A percentile compares a stretch with the other conserved stretches of the same genome.
phyloP scores from a whole-genome alignment of 257 asterid genomes.

The Handroanthus guayacan region DNA sequence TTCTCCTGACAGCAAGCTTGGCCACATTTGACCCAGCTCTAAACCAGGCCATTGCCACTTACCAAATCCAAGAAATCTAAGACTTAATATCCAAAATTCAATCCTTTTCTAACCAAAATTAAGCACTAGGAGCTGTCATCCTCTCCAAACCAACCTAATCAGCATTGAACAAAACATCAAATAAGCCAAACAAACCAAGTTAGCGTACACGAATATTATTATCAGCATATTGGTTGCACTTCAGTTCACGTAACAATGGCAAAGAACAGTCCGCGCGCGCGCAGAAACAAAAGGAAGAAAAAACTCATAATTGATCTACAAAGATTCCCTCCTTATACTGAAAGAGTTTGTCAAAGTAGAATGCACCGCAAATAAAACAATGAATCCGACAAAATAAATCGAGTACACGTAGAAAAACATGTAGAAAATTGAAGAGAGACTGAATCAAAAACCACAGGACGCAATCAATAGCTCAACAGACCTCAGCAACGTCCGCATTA shows the following conservation, averaged over 20 bases:
- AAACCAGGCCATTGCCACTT: conserved; percentile 76
- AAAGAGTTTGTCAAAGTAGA: conserved; percentile 13
- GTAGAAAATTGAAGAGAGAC: not conserved
- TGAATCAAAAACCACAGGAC: not conserved
- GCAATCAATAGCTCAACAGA: conserved; percentile 6
- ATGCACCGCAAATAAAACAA: not conserved
- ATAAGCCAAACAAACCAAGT: conserved; percentile 10
- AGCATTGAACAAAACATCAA: conserved; percentile 27
- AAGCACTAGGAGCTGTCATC: conserved; percentile 35
- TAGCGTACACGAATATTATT: not conserved
- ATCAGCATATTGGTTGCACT: not conserved
- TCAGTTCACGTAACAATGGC: not conserved
- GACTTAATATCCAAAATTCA: conserved; percentile 21
- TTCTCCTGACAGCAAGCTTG: conserved; percentile 75
- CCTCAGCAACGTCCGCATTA: not conserved
- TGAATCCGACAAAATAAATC: not conserved
- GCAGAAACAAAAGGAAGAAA: not conserved
- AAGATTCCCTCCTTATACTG: not conserved
- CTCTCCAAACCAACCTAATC: conserved; percentile 38
- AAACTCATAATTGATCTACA: not conserved
- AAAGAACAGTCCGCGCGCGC: conserved; percentile 22
- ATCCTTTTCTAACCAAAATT: conserved; percentile 21
- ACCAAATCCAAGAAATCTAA: conserved; percentile 28
- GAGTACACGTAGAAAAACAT: not conserved
- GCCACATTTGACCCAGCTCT: conserved; percentile 83